phyloP scores from a whole-genome alignment of 176 grass and related monocot genomes.

The Lolium perenne region DNA sequence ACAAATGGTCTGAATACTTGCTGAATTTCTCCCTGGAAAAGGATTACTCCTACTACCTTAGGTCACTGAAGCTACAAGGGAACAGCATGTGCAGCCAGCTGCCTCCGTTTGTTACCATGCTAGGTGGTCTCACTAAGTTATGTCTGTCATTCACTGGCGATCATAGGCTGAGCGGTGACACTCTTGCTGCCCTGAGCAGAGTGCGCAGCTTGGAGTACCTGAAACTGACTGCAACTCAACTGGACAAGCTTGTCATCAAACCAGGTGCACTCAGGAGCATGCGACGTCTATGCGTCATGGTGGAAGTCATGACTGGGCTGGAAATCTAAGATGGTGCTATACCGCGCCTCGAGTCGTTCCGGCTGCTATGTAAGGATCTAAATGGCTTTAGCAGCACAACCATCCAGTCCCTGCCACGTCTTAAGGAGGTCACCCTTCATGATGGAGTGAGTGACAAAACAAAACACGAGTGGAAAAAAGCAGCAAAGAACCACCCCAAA shows the following conservation, averaged over 20 bases:
- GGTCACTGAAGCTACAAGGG: conserved; percentile 31
- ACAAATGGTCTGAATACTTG: not conserved
- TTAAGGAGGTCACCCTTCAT: not conserved
- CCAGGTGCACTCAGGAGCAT: not conserved
- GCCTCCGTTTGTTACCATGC: not conserved
- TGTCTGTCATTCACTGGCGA: not conserved
- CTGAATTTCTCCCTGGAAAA: not conserved
- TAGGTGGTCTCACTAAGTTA: not conserved
- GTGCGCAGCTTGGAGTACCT: not conserved
- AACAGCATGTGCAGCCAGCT: not conserved
- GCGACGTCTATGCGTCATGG: not conserved
- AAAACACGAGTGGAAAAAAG: not conserved
- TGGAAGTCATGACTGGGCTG: not conserved
- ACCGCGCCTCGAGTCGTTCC: not conserved
- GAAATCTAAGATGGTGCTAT: conserved; percentile 9
- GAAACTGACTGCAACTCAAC: not conserved
- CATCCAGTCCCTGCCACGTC: not conserved
- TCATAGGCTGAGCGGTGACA: not conserved
- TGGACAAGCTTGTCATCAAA: not conserved
- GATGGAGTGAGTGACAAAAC: not conserved
- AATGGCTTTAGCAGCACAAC: not conserved
- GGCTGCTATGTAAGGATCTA: not conserved
- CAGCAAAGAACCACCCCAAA: not conserved
- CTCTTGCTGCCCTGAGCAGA: not conserved
- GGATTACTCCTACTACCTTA: not conserved